Evolutionary conservation across 148 eudicot genomes (phyloP), one percentile per base, ranked within the genome.

Genomic region (Bassia scoparia): DNA sequence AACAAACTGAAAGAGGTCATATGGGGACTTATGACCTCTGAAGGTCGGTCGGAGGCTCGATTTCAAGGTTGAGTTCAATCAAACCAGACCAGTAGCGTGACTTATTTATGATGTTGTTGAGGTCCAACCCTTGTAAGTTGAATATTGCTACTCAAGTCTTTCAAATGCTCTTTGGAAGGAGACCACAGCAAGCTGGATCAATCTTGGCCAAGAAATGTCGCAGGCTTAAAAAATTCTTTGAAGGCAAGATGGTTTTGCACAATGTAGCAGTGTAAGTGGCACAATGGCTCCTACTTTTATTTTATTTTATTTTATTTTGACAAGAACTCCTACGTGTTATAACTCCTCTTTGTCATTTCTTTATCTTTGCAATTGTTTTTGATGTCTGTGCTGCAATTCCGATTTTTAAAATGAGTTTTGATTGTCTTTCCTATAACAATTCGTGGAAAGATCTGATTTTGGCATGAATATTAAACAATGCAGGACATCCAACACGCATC

Each of bases 401-500:
- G 27, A 53, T n/a, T 30, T 50, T 50, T 1, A 23, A 43, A 17
- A 1, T 54, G 41, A 41, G 12, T 41, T 41, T 2, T 41, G 64
- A 18, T 30, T 18, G 4, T 24, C 16, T 74, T 66, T 54, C 16
- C 53, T 61, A 14, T 10, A 38, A 23, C 29, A 17, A 20, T 13
- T 29, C 62, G 4, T 52, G 37, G 20, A 33, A 64, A 8, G 67
- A 62, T 66, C 80, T 83, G 54, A 81, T 76, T 75, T 35, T 74
- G 55, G 18, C 23, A 61, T 62, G 50, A 27, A 31, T 70, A 35
- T 67, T 75, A 30, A 67, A 61, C 66, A 78, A 66, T 84, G 81
- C 93, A 96, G 99, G 96, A 79, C 84, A 96, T 75, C 89, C 97
- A 14, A 80, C 80, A 38, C 90, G 94, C 52, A 86, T 96, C 56